These are phyloP conservation scores for Lentinula sp. DNA, from an alignment of 768 basidiomycete genomes.

Conservation along the genomic window DNA sequence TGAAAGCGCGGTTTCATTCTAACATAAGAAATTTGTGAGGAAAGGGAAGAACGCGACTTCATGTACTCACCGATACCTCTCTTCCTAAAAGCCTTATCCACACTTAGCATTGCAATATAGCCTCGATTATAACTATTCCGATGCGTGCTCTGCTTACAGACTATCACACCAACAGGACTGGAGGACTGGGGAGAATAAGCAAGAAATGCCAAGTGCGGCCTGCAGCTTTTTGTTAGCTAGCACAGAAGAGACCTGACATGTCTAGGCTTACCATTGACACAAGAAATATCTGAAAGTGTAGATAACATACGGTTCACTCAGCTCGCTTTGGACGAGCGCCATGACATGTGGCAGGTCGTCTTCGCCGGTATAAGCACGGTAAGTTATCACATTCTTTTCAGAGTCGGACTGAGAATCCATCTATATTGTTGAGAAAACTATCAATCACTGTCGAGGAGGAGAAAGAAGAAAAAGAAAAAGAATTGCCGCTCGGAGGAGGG, in stretches of 20 bases:
- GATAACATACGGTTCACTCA: slow-evolving; percentile 93
- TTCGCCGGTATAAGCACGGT: slow-evolving; percentile 74
- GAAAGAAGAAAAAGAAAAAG: too few species aligned
- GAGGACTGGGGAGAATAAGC: slow-evolving; percentile 29
- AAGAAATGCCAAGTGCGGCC: slow-evolving; percentile 88
- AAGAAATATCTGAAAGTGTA: slow-evolving; percentile 98
- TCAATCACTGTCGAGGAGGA: too few species aligned
- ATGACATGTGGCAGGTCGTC: slow-evolving; percentile 79
- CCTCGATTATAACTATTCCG: slow-evolving; percentile 72
- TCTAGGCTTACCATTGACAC: slow-evolving; percentile 76
- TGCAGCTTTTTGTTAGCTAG: slow-evolving; percentile 26
- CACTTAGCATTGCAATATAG: slow-evolving; percentile 98
- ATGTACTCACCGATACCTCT: slow-evolving; percentile 83
- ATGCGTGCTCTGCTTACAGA: slow-evolving; percentile 96
- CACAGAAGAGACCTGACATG: slow-evolving; percentile 20
- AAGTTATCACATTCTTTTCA: slow-evolving; percentile 35
- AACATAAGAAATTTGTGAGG: background rate
- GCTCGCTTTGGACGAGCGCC: slow-evolving; percentile 82
- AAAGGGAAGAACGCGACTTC: slow-evolving; percentile 30
- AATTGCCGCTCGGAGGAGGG: too few species aligned
- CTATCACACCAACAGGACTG: slow-evolving; percentile 82
- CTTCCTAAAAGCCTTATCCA: slow-evolving; percentile 77
- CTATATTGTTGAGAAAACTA: too few species aligned
- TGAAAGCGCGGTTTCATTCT: slow-evolving; percentile 14
- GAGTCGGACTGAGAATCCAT: background rate